Base-by-base conservation (phyloP, 1,139 yeast genomes). In the Kurtzmaniella quercitrusa region DNA sequence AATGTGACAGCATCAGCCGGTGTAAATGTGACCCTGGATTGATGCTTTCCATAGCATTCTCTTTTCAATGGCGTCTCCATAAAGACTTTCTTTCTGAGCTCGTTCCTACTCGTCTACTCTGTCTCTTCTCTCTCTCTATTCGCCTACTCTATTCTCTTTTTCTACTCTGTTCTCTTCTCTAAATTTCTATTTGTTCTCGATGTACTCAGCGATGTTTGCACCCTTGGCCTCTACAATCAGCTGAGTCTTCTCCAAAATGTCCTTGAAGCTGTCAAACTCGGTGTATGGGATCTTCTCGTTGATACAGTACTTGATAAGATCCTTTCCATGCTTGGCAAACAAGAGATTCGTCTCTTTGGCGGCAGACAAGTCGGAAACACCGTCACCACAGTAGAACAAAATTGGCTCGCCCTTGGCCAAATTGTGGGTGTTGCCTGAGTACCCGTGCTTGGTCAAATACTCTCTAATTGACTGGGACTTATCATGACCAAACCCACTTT, bases 361-460 rank as follows among this genome's bases (percentile, higher is more conserved):
- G 21, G 98, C 98, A 48, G 90, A 81, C 53, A 93, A 73, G 63
- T 93, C 99, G 44, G 95, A 84, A 24, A 93, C 97, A 48, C 99
- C 99, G 61, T 93, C 98, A 46, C 98, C 98, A 59, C 95, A 87
- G 71, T 93, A 93, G 62, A 91, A 87, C 55, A 90, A 73, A 39
- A 73, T 69, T 10, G 93, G 90, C 24, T 41, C 36, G 14, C 47
- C 77, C 19, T 38, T 37, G n/a, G 27, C 38, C 24, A 44, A 41
- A 17, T 41, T 44, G 9, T 51, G 44, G 27, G 50, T 48, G 9
- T 51, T 43, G 15, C 58, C 51, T 37, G 58, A 46, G 68, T 66
- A 59, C 57, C 68, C 54, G 72, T 76, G 61, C 62, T 68, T 50
- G 49, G 60, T 54, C 63, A 73, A 77, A 58, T 79, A 86, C 38